Evolutionary conservation across 2,329 filamentous ascomycete genomes (phyloP).

Genomic region (Nakataea oryzae): DNA sequence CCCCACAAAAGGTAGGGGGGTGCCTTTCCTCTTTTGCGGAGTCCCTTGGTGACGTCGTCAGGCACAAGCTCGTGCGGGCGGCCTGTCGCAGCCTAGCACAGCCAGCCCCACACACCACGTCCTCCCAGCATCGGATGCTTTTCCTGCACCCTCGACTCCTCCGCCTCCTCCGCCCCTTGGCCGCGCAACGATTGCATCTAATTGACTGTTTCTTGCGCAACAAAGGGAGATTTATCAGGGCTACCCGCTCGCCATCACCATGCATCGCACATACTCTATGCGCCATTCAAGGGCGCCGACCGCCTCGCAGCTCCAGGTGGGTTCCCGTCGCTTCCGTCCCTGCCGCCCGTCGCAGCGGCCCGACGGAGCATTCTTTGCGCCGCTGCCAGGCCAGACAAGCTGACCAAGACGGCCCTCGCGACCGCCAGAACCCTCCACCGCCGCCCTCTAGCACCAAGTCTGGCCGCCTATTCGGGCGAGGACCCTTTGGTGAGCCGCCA

Average conservation of each 20-base stretch:
- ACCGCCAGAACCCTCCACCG: constrained; percentile 74
- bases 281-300: constrained; percentile 94
- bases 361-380: neutral
- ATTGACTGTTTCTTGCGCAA: neutral
- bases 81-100: neutral
- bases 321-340: constrained; percentile 1
- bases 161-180: neutral
- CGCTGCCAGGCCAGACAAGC: neutral
- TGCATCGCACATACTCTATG: constrained; percentile 99
- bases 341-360: neutral
- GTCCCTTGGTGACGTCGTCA: neutral
- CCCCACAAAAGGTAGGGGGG: neutral
- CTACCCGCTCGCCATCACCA: constrained; percentile 28
- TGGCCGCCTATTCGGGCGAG: constrained; percentile 77
- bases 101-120: neutral
- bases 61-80: neutral
- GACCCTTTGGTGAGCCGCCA: constrained; percentile 64
- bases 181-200: neutral
- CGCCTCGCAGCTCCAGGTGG: constrained; percentile 62
- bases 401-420: neutral
- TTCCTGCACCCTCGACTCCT: neutral
- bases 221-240: neutral
- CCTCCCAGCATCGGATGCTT: neutral
- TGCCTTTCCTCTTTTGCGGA: neutral
- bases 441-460: constrained; percentile 86